Base-by-base conservation (phyloP, 2,329 filamentous ascomycete species). In the Fusarium nisikadoi region DNA sequence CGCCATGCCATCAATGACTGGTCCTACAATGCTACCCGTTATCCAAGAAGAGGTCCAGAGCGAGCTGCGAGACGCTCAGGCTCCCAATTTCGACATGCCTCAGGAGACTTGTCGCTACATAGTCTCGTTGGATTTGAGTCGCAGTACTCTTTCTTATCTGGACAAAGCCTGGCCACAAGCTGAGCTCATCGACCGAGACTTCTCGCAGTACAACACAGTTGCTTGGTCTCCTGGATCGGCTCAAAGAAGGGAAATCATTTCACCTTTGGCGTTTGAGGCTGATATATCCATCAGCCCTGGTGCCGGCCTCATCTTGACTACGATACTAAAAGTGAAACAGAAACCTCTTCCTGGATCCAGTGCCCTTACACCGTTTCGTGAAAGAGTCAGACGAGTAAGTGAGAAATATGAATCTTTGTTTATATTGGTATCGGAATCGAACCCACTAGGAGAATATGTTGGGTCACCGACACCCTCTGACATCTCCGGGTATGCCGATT, bases 241-340 rank as follows among this genome's bases (percentile, higher is more conserved):
- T 76, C 79, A 52, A 74, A 79, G 29, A 67, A 71, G 31, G n/a
- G 64, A 72, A 45, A 17, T 81, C 6, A 65, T 75, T 8, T 85
- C 83, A 1, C 71, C 81, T 0, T 79, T 87, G 3, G 81, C 81
- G 2, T 81, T 84, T 10, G 92, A 94, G 78, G 91, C 93, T 6
- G 94, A 97, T 75, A 80, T 97, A 6, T 87, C 92, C 2, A 75
- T 95, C 9, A 93, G 93, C 0, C 90, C 93, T 0, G 85, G 84
- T 0, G 89, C 88, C 0, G 94, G 93, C 0, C 82, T 97, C 6
- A 80, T 97, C 2, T 77, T 93, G 25, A 93, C 93, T 2, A 93
- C 89, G 0, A 82, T 95, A 9, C 89, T 95, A 68, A 90, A 91
- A 71, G 85, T 92, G 31, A 92, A 91, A 46, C 95, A 97, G 76